Base-by-base conservation (phyloP, 2,329 filamentous ascomycete species). In the Fusarium solani-melongenae region DNA sequence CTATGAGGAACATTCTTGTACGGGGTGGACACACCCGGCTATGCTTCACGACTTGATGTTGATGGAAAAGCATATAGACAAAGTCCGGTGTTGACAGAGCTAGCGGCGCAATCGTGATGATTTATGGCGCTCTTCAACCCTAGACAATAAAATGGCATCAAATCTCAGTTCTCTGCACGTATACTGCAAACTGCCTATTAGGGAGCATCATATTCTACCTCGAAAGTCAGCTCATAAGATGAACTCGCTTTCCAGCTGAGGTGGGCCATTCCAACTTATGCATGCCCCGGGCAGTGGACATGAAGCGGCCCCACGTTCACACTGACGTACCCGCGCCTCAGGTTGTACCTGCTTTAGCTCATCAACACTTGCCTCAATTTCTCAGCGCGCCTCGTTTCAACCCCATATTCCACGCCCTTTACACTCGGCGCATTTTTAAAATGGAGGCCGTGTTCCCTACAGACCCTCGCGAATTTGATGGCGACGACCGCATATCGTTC, bases 401-500 rank as follows among this genome's bases (percentile, higher is more conserved):
- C 22, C 27, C 27, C 31, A 17, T 14, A 27, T 39, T 64, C 22
- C n/a, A 14, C 27, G 46, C 57, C 33, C n/a, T 38, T 36, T 12
- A 27, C n/a, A 46, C 2, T n/a, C 31, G 27, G n/a, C 20, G 49
- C 38, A 58, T 53, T 6, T 5, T 59, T 29, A 68, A 62, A 41
- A 83, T 83, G 81, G 80, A 83, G 14, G 49, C 75, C 3, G 67
- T 83, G 12, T 90, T 92, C 64, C 90, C 90, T 24, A 90, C 86
- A 20, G 85, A 94, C 66, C 87, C 89, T 15, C 87, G 89, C 65
- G 88, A 93, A 56, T 97, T 97, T 80, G 91, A 92, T 77, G 85
- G 85, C 67, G 95, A 98, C 80, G 89, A 93, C 31, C 93, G 95
- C 76, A 93, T 98, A 79, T 96, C 94, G 7, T 97, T 92, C 84